Evolutionary conservation across 2,329 filamentous ascomycete genomes (phyloP).

Genomic region (Colletotrichum sp.): DNA sequence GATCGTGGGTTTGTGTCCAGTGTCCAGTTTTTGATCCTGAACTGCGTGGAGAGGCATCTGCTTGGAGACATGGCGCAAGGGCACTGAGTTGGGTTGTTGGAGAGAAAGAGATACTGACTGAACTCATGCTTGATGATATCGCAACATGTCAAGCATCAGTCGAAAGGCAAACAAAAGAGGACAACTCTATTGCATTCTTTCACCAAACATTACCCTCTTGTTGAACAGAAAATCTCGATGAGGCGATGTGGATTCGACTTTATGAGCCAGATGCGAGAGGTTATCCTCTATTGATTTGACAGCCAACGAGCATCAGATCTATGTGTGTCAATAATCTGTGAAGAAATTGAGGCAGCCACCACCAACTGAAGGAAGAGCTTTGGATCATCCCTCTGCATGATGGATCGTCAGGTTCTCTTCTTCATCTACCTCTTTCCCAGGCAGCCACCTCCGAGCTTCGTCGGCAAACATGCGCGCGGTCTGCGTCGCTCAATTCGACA

Average conservation of each 20-base stretch:
- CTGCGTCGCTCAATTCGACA: background rate
- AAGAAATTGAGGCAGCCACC: background rate
- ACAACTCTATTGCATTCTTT: background rate
- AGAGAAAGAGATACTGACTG: background rate
- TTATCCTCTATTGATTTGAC: background rate
- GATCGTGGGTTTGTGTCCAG: background rate
- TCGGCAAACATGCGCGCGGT: background rate
- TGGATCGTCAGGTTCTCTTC: background rate
- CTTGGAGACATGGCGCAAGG: background rate
- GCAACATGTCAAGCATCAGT: background rate
- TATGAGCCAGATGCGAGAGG: too few relatives aligned
- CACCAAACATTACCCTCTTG: background rate
- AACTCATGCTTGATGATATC: background rate
- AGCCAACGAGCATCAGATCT: background rate
- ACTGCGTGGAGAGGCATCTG: background rate
- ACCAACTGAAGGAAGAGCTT: background rate
- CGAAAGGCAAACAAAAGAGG: background rate
- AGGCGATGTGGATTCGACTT: background rate
- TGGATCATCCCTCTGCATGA: background rate
- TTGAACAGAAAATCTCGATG: background rate
- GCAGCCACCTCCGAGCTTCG: background rate
- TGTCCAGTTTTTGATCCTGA: background rate
- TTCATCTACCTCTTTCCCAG: background rate
- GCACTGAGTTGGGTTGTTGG: background rate
- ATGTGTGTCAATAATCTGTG: background rate